Percentiles rank a stretch among this genome's conserved stretches.
Evolutionary conservation across 257 asterid species (phyloP).

Genomic region (Solanum paucissectum): DNA sequence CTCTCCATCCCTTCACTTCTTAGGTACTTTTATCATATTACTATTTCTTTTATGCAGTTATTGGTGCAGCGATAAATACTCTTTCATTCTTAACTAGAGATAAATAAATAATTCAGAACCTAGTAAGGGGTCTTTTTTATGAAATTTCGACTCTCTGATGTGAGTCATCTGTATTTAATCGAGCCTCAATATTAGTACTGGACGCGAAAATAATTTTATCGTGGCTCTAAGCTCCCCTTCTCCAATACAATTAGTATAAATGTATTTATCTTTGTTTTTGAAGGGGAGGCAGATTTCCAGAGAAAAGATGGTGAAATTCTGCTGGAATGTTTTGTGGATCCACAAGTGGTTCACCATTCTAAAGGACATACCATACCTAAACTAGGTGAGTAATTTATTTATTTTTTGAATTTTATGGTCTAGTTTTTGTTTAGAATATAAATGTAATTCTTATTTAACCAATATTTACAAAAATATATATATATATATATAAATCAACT

Average conservation of each 20-base stretch:
- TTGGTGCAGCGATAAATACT: neutral
- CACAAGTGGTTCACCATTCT: slow-evolving; percentile 19
- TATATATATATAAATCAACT: too few species aligned
- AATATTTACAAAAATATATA: neutral
- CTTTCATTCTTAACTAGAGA: neutral
- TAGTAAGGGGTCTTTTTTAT: too few species aligned
- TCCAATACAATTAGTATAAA: neutral
- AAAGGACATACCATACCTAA: slow-evolving; percentile 25
- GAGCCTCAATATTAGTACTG: neutral
- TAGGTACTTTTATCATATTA: slow-evolving; percentile 4
- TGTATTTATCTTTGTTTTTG: neutral
- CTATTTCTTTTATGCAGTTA: neutral
- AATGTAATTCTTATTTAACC: neutral
- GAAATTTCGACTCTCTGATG: too few species aligned
- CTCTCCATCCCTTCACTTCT: slow-evolving; percentile 28
- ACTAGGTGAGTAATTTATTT: slow-evolving; percentile 8
- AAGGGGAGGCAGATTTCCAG: slow-evolving; percentile 22
- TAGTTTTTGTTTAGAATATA: neutral
- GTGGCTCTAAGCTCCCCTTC: neutral
- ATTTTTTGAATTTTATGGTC: neutral
- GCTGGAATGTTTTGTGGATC: slow-evolving; percentile 15
- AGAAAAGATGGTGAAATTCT: slow-evolving; percentile 20
- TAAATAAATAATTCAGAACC: too few species aligned
- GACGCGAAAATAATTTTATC: neutral
- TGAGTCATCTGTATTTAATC: too few species aligned